A percentile compares a stretch with the other conserved stretches of the same genome.
Conservation (phyloP, 208 protist genomes). For the Leishmania martiniquensis region DNA sequence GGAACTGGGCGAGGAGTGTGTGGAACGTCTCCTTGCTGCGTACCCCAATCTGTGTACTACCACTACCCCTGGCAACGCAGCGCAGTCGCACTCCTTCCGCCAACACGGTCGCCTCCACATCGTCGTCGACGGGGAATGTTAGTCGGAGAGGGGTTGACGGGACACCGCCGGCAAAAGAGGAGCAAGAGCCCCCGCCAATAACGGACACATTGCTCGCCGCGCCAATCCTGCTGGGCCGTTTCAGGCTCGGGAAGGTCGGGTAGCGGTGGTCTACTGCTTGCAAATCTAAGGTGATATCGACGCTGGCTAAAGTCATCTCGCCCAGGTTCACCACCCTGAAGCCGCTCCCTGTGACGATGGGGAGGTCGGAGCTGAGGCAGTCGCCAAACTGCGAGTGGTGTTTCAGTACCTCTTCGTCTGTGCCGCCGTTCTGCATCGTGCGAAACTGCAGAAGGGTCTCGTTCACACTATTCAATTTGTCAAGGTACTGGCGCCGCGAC, state of each 20-base stretch:
- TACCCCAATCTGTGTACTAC: slow-evolving; percentile 71
- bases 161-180: neutral
- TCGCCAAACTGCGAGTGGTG: slow-evolving; percentile 39
- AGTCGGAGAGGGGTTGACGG: slow-evolving; percentile 31
- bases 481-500: slow-evolving; percentile 51
- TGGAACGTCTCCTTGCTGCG: slow-evolving; percentile 78
- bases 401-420: slow-evolving; percentile 74
- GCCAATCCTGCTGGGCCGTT: neutral
- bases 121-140: slow-evolving; percentile 69
- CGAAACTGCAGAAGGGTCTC: slow-evolving; percentile 53
- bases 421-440: slow-evolving; percentile 49
- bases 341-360: slow-evolving; percentile 51
- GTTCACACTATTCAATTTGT: slow-evolving; percentile 60
- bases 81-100: slow-evolving; percentile 60
- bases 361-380: slow-evolving; percentile 43
- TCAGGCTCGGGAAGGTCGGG: neutral
- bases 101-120: slow-evolving; percentile 62
- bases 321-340: slow-evolving; percentile 58
- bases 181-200: neutral
- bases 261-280: slow-evolving; percentile 24
- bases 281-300: slow-evolving; percentile 70
- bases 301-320: slow-evolving; percentile 47
- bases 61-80: slow-evolving; percentile 48
- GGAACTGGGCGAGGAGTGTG: slow-evolving; percentile 37
- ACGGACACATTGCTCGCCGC: slow-evolving; percentile 6